Conservation (phyloP, 495 filamentous ascomycete species). For the Bathelium albidoporum region DNA sequence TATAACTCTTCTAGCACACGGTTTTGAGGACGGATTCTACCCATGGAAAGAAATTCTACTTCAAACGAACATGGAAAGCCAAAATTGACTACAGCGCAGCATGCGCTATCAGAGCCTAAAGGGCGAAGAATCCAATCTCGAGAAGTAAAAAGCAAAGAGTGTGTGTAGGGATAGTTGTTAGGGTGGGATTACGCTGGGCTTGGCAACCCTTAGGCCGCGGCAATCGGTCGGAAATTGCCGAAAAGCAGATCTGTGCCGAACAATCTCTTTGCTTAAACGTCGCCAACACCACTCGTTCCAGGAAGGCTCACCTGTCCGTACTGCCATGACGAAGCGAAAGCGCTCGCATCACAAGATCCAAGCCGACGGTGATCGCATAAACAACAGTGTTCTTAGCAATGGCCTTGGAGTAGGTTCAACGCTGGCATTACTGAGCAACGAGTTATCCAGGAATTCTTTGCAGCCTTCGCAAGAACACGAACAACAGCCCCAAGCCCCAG, state of each 20-base stretch:
- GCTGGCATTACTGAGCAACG: constrained; percentile 15
- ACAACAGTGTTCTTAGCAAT: background rate
- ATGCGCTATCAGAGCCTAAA: too few relatives aligned
- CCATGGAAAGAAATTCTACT: too few relatives aligned
- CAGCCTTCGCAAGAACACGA: background rate
- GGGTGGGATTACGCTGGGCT: too few relatives aligned
- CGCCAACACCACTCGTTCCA: background rate
- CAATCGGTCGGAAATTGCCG: background rate
- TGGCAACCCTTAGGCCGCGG: too few relatives aligned
- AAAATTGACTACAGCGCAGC: too few relatives aligned
- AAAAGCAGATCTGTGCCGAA: background rate
- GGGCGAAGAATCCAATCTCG: too few relatives aligned
- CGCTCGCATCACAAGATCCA: constrained; percentile 12
- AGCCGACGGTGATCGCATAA: background rate
- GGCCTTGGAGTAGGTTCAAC: constrained; percentile 20
- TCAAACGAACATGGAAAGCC: too few relatives aligned
- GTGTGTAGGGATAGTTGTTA: too few relatives aligned
- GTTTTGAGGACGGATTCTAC: too few relatives aligned
- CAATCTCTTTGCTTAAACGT: background rate
- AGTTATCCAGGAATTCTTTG: background rate
- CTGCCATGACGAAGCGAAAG: constrained; percentile 12
- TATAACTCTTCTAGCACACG: too few relatives aligned
- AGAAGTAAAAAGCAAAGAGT: too few relatives aligned
- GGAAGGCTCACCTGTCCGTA: background rate
- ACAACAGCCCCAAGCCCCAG: constrained; percentile 10